Evolutionary conservation across 176 grass and related monocot genomes (phyloP), one percentile per base, ranked within the genome.

Genomic region (Avena insularis): DNA sequence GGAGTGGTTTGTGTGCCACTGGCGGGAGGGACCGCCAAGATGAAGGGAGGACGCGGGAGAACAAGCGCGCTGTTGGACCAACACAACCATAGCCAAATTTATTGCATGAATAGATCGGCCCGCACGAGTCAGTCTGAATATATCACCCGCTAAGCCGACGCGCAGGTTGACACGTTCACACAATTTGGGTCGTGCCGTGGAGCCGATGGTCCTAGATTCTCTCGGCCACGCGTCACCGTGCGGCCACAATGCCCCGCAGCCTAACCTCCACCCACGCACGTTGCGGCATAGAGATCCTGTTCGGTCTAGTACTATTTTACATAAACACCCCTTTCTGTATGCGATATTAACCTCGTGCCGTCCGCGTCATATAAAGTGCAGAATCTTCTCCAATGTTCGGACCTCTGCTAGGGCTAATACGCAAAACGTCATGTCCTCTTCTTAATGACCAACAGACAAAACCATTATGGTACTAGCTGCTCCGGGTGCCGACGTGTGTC

Each of bases 401-500:
- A 7, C 0, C 6, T 2, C 7, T 2, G 8, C 17, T 16, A 73
- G 85, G 67, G 45, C 25, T 14, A 27, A 1, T 1, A 3, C 29
- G 85, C 20, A 65, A 74, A 87, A 47, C 35, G 9, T 12, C 0
- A 12, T 7, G 35, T 11, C 66, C 17, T 57, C 10, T 21, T 29
- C 33, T 20, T 19, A 1, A 4, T 69, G 40, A 43, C 40, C 40
- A 19, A 16, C 50, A 53, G 49, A 51, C 49, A 51, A 51, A 51
- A 51, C 49, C 13, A 67, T 67, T 15, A 35, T 6, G 33, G 14
- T 17, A 23, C 23, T 23, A 45, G 36, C 50, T 3, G 21, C 70
- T 50, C 54, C 68, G 45, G 5, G 23, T 50, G 71, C 77, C 85
- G 85, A 81, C 78, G 31, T 49, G 27, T 25, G 38, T 51, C 47